Evolutionary conservation across 257 asterid species (phyloP).

Genomic region (Avicennia marina): DNA sequence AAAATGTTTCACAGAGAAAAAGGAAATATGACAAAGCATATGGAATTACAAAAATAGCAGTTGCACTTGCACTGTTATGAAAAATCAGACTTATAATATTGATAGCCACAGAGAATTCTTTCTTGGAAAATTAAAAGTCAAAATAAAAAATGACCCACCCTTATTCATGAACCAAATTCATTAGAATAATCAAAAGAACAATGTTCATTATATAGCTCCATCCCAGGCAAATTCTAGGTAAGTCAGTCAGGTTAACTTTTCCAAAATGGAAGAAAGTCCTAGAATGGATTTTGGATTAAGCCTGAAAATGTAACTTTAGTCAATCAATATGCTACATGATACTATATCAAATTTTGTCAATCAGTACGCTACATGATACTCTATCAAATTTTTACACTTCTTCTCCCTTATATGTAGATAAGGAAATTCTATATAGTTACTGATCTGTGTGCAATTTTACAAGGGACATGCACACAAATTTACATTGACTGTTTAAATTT

Average conservation of each 20-base stretch:
- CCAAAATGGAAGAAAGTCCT: neutral
- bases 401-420: neutral
- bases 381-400: neutral
- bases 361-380: neutral
- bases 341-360: too few species aligned
- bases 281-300: too few species aligned
- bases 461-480: neutral
- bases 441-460: neutral
- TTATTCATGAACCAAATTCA: conserved; percentile 3
- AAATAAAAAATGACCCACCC: neutral
- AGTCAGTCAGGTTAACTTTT: conserved; percentile 4
- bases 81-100: too few species aligned
- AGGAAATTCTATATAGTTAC: neutral
- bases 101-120: neutral
- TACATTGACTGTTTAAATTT: neutral
- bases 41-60: too few species aligned
- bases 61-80: too few species aligned
- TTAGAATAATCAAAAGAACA: neutral
- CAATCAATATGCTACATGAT: neutral
- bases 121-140: neutral
- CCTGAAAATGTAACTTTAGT: neutral
- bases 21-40: too few species aligned
- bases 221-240: neutral
- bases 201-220: neutral
- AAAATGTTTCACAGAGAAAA: too few species aligned